Percentiles rank a stretch among this genome's conserved stretches.
These are phyloP conservation scores for Verticillium dahliae DNA, from an alignment of 2,329 filamentous ascomycete species.

Conservation along the genomic window DNA sequence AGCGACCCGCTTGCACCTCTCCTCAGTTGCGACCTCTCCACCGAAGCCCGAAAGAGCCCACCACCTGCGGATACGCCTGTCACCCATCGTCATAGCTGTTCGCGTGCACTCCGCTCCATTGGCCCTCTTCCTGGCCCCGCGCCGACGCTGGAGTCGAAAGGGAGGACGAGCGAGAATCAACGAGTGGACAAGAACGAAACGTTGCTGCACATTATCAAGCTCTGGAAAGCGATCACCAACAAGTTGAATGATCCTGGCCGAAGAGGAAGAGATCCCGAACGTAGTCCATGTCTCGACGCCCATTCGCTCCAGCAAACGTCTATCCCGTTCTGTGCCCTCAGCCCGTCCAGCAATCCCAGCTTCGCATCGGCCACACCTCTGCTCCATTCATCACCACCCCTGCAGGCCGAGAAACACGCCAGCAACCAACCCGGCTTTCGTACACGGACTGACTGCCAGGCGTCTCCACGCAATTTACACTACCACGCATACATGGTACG, in stretches of 20 bases:
- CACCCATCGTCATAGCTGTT: background rate
- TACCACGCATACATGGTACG: background rate
- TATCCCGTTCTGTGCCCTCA: background rate
- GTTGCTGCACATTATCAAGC: background rate
- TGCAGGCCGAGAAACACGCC: constrained; percentile 1
- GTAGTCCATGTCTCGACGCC: background rate
- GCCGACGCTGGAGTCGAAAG: background rate
- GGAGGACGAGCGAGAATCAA: background rate
- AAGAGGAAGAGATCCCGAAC: background rate
- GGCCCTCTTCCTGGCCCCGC: background rate
- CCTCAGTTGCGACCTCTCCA: background rate
- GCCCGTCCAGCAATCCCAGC: background rate
- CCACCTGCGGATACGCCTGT: background rate
- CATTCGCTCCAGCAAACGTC: background rate
- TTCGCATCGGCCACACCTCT: background rate
- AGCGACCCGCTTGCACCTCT: background rate
- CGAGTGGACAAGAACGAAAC: background rate
- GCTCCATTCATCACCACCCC: background rate
- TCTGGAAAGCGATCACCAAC: background rate
- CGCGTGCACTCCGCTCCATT: background rate
- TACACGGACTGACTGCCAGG: background rate
- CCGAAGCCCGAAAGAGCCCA: background rate
- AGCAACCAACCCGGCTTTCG: background rate
- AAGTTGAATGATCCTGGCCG: background rate
- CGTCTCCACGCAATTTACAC: constrained; percentile 3